A percentile compares a stretch with the other conserved stretches of the same genome.
phyloP scores from a whole-genome alignment of 2,329 filamentous ascomycete genomes.

The Fusarium dimerum region DNA sequence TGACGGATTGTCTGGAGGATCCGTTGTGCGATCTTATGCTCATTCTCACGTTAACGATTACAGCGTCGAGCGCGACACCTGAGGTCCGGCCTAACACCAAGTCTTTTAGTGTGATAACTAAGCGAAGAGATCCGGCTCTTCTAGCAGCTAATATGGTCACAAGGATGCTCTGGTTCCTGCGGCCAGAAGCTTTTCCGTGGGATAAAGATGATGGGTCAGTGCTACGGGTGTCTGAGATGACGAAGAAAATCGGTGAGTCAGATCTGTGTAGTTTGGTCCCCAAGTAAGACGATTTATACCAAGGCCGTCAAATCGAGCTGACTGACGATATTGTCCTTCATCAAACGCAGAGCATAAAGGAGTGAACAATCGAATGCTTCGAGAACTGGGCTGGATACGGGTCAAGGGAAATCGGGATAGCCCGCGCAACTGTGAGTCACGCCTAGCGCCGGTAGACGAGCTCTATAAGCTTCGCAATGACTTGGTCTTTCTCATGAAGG shows the following conservation, averaged over 20 bases:
- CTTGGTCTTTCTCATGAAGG: neutral
- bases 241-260: slow-evolving; percentile 1
- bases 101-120: neutral
- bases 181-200: neutral
- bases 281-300: no score
- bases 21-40: slow-evolving; percentile 2
- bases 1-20: neutral
- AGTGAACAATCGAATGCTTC: neutral
- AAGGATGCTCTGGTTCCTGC: slow-evolving; percentile 3
- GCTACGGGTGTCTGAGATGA: neutral
- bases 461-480: neutral
- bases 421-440: neutral
- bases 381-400: neutral
- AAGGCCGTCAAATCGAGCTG: no score
- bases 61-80: neutral
- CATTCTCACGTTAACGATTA: neutral
- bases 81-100: neutral
- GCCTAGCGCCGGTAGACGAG: neutral
- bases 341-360: neutral
- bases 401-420: neutral
- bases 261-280: neutral
- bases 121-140: neutral
- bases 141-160: neutral
- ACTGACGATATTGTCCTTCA: neutral
- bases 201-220: neutral